Percentiles rank a stretch among this genome's conserved stretches.
Conservation (phyloP, 768 basidiomycete species). For the Lyophyllum shimeji region DNA sequence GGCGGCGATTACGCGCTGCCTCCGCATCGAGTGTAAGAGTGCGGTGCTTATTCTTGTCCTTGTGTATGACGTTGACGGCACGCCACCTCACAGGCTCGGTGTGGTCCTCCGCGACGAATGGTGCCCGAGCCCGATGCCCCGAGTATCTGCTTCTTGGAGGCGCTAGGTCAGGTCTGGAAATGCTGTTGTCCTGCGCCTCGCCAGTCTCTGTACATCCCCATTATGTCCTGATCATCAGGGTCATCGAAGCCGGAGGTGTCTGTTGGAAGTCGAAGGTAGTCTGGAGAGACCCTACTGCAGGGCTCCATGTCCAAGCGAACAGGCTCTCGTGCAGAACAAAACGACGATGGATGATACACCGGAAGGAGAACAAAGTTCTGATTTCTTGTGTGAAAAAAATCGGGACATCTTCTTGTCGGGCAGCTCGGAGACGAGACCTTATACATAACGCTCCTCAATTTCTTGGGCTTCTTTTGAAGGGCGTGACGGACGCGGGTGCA, state of each 20-base stretch:
- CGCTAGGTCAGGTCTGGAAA: neutral
- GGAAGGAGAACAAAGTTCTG: neutral
- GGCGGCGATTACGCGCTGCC: neutral
- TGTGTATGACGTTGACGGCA: neutral
- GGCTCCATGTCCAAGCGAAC: neutral
- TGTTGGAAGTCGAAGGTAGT: neutral
- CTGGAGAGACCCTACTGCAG: neutral
- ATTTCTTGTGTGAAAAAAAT: neutral
- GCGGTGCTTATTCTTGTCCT: neutral
- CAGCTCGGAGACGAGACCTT: neutral
- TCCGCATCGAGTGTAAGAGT: neutral
- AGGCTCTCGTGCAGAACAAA: neutral
- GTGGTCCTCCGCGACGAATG: neutral
- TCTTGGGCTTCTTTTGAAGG: neutral
- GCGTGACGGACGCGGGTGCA: neutral
- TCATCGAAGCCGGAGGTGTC: neutral
- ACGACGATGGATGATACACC: neutral
- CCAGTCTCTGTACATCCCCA: too few relatives aligned
- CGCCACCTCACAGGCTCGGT: neutral
- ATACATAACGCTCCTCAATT: too few relatives aligned
- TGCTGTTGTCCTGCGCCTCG: too few relatives aligned
- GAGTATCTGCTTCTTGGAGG: neutral
- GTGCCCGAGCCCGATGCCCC: neutral
- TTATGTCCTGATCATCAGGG: neutral
- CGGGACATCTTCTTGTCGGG: neutral